Conservation (phyloP, 108 stramenopile species). For the Cyclostephanos invisitatus region DNA sequence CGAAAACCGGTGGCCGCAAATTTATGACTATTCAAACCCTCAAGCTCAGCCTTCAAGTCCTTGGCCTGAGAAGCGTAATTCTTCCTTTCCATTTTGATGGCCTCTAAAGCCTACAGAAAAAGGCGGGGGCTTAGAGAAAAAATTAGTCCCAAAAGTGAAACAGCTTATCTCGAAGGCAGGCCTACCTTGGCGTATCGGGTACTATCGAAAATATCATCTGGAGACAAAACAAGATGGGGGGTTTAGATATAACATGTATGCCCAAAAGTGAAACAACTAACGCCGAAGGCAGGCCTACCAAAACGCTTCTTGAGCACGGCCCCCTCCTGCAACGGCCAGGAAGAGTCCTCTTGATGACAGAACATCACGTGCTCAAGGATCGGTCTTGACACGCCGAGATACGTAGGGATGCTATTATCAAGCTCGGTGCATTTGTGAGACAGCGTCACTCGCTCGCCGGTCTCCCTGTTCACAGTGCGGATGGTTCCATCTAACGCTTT, state of each 20-base stretch:
- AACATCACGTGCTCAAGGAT: slow-evolving; percentile 97
- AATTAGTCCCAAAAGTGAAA: no score
- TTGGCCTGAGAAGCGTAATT: slow-evolving; percentile 64
- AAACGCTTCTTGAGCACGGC: slow-evolving; percentile 98
- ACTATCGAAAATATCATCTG: slow-evolving; percentile 97
- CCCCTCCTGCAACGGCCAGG: slow-evolving; percentile 93
- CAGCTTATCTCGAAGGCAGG: no score
- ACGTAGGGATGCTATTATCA: slow-evolving; percentile 82
- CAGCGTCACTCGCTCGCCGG: slow-evolving; percentile 65
- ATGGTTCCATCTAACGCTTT: slow-evolving; percentile 92
- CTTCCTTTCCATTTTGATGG: slow-evolving; percentile 84
- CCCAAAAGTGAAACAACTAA: background rate
- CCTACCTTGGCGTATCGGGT: slow-evolving; percentile 93
- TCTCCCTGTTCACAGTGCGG: slow-evolving; percentile 60
- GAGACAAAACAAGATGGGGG: background rate
- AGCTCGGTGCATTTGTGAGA: slow-evolving; percentile 94
- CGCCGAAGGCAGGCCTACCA: slow-evolving; percentile 27
- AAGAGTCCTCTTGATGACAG: slow-evolving; percentile 95
- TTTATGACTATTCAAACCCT: slow-evolving; percentile 76
- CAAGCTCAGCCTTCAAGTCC: slow-evolving; percentile 84
- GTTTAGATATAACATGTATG: background rate
- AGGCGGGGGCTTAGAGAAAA: no score
- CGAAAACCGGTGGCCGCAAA: slow-evolving; percentile 79
- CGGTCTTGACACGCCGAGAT: slow-evolving; percentile 92
- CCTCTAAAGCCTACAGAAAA: slow-evolving; percentile 97